These are phyloP conservation scores for Yamadazyma sp. DNA, from an alignment of 805 yeast genomes.

Conservation along the genomic window DNA sequence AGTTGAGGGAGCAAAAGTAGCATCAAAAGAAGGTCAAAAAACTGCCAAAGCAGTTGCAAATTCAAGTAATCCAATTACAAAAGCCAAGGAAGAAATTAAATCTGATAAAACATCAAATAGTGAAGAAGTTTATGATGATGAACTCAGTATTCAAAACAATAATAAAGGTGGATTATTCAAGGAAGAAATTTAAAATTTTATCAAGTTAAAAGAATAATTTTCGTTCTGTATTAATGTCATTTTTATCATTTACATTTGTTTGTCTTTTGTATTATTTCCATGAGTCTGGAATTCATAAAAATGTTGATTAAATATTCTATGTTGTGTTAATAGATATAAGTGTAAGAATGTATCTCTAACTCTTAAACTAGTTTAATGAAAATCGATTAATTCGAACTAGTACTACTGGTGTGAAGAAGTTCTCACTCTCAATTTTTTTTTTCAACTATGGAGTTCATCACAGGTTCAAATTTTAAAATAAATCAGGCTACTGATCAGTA, in stretches of 20 bases:
- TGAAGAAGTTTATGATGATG: conserved; percentile 24
- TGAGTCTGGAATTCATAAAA: conserved; percentile 6
- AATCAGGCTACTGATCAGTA: conserved; percentile 46
- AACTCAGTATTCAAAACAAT: conserved; percentile 22
- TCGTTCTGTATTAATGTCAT: too few species aligned
- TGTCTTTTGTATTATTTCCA: conserved; percentile 6
- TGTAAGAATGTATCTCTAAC: too few species aligned
- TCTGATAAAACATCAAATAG: conserved; percentile 10
- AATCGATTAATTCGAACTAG: background rate
- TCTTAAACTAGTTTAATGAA: background rate
- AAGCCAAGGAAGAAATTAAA: conserved; percentile 8
- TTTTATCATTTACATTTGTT: background rate
- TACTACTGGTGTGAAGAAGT: background rate
- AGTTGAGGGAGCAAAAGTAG: conserved; percentile 2
- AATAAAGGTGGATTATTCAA: conserved; percentile 39
- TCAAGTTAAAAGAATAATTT: background rate
- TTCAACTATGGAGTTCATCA: background rate
- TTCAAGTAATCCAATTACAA: background rate
- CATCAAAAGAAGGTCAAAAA: conserved; percentile 4
- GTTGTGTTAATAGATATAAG: conserved; percentile 1
- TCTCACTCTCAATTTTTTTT: background rate
- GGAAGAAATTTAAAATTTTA: conserved; percentile 34
- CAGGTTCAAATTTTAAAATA: conserved; percentile 21
- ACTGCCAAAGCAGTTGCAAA: background rate
- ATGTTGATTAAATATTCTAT: background rate